phyloP scores from a whole-genome alignment of 2,329 filamentous ascomycete species.

The Coniosporium tulheliwenetii region DNA sequence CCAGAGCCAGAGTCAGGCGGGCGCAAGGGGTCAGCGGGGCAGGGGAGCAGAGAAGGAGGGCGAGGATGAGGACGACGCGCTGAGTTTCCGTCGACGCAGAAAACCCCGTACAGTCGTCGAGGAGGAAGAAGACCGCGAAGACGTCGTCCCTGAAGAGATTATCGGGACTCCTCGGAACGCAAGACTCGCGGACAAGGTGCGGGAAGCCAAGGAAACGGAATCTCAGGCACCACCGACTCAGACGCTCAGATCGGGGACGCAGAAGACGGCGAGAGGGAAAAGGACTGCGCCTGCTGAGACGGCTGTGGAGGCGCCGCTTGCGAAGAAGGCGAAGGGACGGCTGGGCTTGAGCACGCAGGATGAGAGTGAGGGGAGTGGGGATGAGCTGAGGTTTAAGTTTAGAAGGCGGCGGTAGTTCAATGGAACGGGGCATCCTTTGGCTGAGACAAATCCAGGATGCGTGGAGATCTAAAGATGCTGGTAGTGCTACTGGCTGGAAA shows the following conservation, averaged over 20 bases:
- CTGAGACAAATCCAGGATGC: too few species aligned
- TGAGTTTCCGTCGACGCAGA: slow-evolving; percentile 3
- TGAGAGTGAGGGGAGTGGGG: slow-evolving; percentile 38
- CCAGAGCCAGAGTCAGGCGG: slow-evolving; percentile 5
- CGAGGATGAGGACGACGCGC: slow-evolving; percentile 6
- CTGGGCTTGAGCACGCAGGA: slow-evolving; percentile 9
- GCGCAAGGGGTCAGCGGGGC: not conserved
- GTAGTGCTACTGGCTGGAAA: too few species aligned
- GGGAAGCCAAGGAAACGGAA: slow-evolving; percentile 13
- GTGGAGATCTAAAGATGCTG: too few species aligned
- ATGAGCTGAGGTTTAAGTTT: slow-evolving; percentile 40
- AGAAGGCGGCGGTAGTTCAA: slow-evolving; percentile 25
- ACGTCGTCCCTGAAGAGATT: slow-evolving; percentile 3
- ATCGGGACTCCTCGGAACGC: slow-evolving; percentile 11
- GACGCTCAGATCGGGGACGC: slow-evolving; percentile 3
- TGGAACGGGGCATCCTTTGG: too few species aligned
- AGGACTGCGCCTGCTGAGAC: slow-evolving; percentile 9
- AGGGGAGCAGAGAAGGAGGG: slow-evolving; percentile 2
- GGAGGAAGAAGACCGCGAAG: not conserved
- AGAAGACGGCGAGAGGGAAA: slow-evolving; percentile 10
- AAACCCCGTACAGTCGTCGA: not conserved
- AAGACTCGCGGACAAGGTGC: slow-evolving; percentile 10
- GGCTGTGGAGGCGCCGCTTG: slow-evolving; percentile 11
- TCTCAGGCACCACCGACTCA: slow-evolving; percentile 12
- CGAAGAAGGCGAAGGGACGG: slow-evolving; percentile 17